Base-by-base conservation (phyloP, 1,284 basidiomycete genomes). In the Cystobasidiaceae sp. region DNA sequence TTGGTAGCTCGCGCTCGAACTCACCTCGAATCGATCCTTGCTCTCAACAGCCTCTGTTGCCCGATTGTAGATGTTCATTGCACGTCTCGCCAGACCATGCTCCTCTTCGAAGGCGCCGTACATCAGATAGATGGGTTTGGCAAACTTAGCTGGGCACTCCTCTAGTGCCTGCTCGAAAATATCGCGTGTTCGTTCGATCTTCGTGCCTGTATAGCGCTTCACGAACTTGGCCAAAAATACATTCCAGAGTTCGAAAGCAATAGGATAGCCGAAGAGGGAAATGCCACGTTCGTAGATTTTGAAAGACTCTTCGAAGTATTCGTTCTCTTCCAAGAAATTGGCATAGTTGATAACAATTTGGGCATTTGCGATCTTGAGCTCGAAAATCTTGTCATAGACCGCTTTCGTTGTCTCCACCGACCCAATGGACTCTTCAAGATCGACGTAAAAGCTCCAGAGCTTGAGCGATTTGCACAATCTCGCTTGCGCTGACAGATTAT, bases 241-340 rank as follows among this genome's bases (percentile, higher is more conserved):
- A 76, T 99, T 98, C 94, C 96, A 98, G 70, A 99, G 86, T 79
- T 99, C 96, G 76, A 97, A 98, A 2, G 92, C 94, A 50, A 98
- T 86, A 0, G 96, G 96, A 81, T 93, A 98, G 6, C 93, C 93
- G 81, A 98, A 98, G 19, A 97, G 80, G 71, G 98, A 96, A 8
- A 96, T 91, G 45, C 96, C 96, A 48, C 94, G 86, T 76, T 98
- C 96, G 76, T 97, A 99, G 37, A 97, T 89, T 83, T 94, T 97
- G 85, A 98, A 98, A 75, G 89, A 90, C 74, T 98, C 96, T 73
- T 99, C 96, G 78, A 89, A 98, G 79, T 98, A 99, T 72, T 91
- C 85, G 79, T 97, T 93, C 75, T 97, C 93, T 77, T 98, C 94
- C 58, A 99, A 79, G 82, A 98, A 99, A 15, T 86, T 84, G 0